Percentiles rank a stretch among this genome's conserved stretches.
phyloP scores from a whole-genome alignment of 176 grass and related monocot species.

The Eragrostis nindensis region DNA sequence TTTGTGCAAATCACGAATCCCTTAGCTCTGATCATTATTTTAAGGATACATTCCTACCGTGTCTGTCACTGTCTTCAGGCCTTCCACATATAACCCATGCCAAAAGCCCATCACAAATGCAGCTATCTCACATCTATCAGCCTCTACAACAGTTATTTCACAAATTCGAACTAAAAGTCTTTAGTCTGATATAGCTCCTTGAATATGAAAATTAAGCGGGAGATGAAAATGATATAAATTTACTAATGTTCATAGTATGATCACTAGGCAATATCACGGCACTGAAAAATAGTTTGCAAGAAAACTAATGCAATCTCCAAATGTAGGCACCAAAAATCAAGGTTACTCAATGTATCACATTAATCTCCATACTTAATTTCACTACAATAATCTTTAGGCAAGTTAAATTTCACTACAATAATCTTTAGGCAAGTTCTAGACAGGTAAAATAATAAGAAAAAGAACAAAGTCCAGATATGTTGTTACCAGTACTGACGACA shows the following conservation, averaged over 20 bases:
- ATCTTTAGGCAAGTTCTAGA: background rate
- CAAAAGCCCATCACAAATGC: background rate
- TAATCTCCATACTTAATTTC: background rate
- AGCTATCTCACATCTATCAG: background rate
- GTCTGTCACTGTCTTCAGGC: too few species aligned
- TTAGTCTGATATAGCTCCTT: background rate
- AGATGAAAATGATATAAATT: background rate
- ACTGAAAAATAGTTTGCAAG: background rate
- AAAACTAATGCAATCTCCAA: background rate
- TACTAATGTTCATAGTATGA: background rate
- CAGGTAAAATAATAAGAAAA: background rate
- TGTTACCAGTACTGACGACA: too few species aligned
- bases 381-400: too few species aligned
- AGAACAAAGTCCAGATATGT: too few species aligned
- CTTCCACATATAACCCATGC: background rate
- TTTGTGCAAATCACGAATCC: background rate
- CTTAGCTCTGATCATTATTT: too few species aligned
- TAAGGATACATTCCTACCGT: too few species aligned
- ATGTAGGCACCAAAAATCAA: background rate
- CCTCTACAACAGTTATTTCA: background rate
- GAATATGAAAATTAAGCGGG: background rate
- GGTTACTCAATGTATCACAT: background rate
- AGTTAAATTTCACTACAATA: too few species aligned
- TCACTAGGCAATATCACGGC: background rate
- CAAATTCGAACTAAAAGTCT: too few species aligned